phyloP scores from a whole-genome alignment of 306 rosid genomes.

The Cucumis hystrix region DNA sequence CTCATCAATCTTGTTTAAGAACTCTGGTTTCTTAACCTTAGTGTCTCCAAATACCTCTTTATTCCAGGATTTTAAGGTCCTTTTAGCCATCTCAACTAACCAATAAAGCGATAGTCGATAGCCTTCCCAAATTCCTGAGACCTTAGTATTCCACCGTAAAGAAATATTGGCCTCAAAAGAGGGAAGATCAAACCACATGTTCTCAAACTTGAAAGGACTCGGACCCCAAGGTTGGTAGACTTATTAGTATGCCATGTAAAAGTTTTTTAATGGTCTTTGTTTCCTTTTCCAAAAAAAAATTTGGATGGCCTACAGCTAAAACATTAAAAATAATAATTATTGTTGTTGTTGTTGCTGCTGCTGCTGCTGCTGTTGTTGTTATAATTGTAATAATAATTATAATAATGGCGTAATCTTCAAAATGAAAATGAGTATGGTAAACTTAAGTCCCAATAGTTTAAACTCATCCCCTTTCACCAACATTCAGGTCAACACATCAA shows the following conservation, averaged over 20 bases:
- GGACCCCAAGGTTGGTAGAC: not conserved
- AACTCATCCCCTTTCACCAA: not conserved
- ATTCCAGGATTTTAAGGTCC: not conserved
- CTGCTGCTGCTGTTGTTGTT: too few relatives aligned
- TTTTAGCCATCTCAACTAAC: not conserved
- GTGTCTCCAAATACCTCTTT: not conserved
- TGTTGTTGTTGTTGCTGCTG: too few relatives aligned
- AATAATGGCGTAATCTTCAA: not conserved
- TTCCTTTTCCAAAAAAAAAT: not conserved
- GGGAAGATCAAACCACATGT: not conserved
- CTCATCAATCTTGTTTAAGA: too few relatives aligned
- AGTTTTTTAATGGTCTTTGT: too few relatives aligned
- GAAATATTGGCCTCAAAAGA: not conserved
- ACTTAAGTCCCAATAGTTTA: not conserved
- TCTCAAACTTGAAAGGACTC: not conserved
- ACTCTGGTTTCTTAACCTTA: too few relatives aligned
- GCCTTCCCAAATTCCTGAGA: not conserved
- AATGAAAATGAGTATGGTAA: not conserved
- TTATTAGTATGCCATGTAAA: too few relatives aligned
- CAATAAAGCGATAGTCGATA: not conserved
- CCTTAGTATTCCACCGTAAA: not conserved
- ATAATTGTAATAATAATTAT: too few relatives aligned
- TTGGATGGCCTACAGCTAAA: not conserved
- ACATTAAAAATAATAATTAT: not conserved
- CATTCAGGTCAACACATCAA: not conserved